Percentiles rank a stretch among this genome's conserved stretches.
Conservation (phyloP, 2,329 filamentous ascomycete species). For the Pseudogymnoascus sp. region DNA sequence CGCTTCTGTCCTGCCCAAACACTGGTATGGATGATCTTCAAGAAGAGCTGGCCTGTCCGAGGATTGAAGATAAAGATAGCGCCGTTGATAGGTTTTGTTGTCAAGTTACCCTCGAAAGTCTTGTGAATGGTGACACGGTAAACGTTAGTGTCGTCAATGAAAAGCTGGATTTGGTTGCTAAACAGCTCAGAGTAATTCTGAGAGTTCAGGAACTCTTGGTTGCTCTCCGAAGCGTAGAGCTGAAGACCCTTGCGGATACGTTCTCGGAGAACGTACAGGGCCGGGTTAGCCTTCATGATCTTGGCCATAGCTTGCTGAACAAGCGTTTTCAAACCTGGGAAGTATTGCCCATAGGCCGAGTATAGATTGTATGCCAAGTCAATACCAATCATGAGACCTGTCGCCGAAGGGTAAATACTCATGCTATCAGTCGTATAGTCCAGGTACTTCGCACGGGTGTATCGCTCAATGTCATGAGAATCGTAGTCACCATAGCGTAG, state of each 20-base stretch:
- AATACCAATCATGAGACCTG: slow-evolving; percentile 94
- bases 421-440: slow-evolving; percentile 98
- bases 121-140: slow-evolving; percentile 99
- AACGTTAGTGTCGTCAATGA: slow-evolving; percentile 98
- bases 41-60: slow-evolving; percentile 91
- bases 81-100: slow-evolving; percentile 98
- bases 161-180: slow-evolving; percentile 97
- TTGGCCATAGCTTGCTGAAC: slow-evolving; percentile 99
- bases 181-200: slow-evolving; percentile 99
- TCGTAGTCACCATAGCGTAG: slow-evolving; percentile 97
- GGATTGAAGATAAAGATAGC: slow-evolving; percentile 99
- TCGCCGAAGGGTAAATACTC: slow-evolving; percentile 96
- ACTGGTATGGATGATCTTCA: slow-evolving; percentile 99
- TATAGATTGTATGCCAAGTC: slow-evolving; percentile 98
- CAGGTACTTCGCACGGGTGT: slow-evolving; percentile 94
- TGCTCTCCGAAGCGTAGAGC: slow-evolving; percentile 95
- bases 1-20: slow-evolving; percentile 99
- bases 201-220: slow-evolving; percentile 98
- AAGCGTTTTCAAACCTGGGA: slow-evolving; percentile 91
- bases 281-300: slow-evolving; percentile 99
- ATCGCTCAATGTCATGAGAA: slow-evolving; percentile 96
- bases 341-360: slow-evolving; percentile 97
- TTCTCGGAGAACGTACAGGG: slow-evolving; percentile 90
- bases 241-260: slow-evolving; percentile 98
- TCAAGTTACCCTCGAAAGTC: slow-evolving; percentile 98